Evolutionary conservation across 805 yeast genomes (phyloP).

Genomic region (Pichia phayaonensis): DNA sequence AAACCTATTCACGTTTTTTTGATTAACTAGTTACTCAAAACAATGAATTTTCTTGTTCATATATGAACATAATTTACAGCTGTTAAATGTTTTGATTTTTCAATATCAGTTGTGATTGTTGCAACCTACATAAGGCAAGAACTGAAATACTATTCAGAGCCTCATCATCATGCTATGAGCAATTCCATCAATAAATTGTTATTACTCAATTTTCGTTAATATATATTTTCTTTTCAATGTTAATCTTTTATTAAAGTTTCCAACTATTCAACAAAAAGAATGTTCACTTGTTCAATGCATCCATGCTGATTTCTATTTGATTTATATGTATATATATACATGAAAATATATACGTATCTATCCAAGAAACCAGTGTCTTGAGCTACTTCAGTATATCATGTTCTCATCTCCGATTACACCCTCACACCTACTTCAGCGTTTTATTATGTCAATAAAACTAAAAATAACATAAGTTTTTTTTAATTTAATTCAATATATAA

Average conservation of each 20-base stretch:
- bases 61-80: neutral
- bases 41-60: neutral
- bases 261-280: neutral
- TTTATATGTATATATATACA: neutral
- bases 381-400: neutral
- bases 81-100: neutral
- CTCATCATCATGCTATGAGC: constrained; percentile 7
- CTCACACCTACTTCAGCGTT: neutral
- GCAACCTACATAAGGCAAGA: constrained; percentile 7
- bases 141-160: constrained; percentile 1
- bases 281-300: constrained; percentile 2
- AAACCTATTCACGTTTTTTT: neutral
- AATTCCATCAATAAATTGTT: neutral
- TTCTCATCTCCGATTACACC: neutral
- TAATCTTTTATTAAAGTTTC: too few species aligned
- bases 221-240: neutral
- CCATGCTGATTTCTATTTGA: constrained; percentile 6
- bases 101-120: neutral
- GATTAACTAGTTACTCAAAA: neutral
- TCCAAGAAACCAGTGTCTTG: neutral
- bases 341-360: neutral
- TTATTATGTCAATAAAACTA: neutral
- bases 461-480: neutral
- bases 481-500: neutral
- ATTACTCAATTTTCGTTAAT: neutral